These are phyloP conservation scores for Mucor saturninus DNA, from an alignment of 371 early-diverging fungal genomes.

Conservation along the genomic window DNA sequence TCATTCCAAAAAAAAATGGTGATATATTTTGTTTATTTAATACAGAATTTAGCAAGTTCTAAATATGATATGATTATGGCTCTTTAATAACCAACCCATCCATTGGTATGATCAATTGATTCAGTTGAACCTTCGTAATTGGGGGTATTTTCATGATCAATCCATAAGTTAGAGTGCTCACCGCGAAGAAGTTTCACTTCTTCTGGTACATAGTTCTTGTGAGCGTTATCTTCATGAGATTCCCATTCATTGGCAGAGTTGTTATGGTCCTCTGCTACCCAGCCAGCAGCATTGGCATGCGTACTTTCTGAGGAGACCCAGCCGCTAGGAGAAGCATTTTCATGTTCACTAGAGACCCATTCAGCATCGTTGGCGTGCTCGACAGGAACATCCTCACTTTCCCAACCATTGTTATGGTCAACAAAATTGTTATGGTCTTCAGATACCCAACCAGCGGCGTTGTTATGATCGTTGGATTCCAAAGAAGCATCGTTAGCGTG, in stretches of 20 bases:
- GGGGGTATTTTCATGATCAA: constrained; percentile 18
- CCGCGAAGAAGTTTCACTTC: constrained; percentile 21
- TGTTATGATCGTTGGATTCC: constrained; percentile 9
- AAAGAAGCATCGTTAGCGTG: not conserved
- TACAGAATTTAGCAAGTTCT: not conserved
- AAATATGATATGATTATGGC: too few relatives aligned
- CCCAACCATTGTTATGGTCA: constrained; percentile 8
- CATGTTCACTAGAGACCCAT: constrained; percentile 19
- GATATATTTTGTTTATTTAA: not conserved
- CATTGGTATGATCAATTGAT: constrained; percentile 8
- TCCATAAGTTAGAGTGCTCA: constrained; percentile 10
- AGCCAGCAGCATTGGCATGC: constrained; percentile 1
- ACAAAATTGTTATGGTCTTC: constrained; percentile 9
- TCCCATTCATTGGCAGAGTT: constrained; percentile 17
- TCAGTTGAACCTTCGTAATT: constrained; percentile 5
- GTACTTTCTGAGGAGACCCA: constrained; percentile 13
- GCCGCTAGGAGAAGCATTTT: constrained; percentile 15
- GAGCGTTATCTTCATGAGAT: constrained; percentile 7
- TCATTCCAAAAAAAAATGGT: too few relatives aligned
- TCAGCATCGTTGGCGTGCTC: constrained; percentile 8
- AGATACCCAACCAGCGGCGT: constrained; percentile 25
- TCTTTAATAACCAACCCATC: constrained; percentile 17
- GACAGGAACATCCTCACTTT: constrained; percentile 3
- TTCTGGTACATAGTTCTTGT: not conserved
- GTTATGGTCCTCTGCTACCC: constrained; percentile 20